phyloP scores from a whole-genome alignment of 495 filamentous ascomycete genomes.

The Penicillium chermesinum region DNA sequence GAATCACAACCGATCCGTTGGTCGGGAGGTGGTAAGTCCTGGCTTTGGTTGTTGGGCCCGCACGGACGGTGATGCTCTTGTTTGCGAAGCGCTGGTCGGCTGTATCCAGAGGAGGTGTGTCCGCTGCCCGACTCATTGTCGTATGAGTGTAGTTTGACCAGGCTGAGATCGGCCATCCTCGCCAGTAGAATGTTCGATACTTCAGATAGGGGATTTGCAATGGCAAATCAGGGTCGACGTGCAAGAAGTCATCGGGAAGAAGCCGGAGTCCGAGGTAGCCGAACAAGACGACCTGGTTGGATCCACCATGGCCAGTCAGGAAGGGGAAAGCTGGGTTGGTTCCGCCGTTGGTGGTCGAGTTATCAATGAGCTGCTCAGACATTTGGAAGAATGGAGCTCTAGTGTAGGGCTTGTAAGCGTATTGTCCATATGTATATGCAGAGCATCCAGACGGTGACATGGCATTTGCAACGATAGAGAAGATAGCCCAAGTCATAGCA shows the following conservation, averaged over 20 bases:
- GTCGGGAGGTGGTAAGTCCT: slow-evolving; percentile 46
- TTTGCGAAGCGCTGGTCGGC: slow-evolving; percentile 45
- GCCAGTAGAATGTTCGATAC: slow-evolving; percentile 67
- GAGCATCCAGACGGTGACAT: slow-evolving; percentile 58
- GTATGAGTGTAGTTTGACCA: slow-evolving; percentile 63
- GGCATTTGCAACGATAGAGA: slow-evolving; percentile 54
- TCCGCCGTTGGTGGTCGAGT: slow-evolving; percentile 59
- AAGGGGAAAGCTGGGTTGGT: slow-evolving; percentile 63
- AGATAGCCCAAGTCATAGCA: slow-evolving; percentile 65
- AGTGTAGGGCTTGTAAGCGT: slow-evolving; percentile 52
- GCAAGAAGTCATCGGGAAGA: slow-evolving; percentile 44
- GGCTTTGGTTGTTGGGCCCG: slow-evolving; percentile 32
- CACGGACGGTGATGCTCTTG: slow-evolving; percentile 46
- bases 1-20: slow-evolving; percentile 49
- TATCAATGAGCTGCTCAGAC: slow-evolving; percentile 66
- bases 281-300: slow-evolving; percentile 56
- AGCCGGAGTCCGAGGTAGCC: slow-evolving; percentile 59
- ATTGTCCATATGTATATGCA: slow-evolving; percentile 57
- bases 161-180: slow-evolving; percentile 59
- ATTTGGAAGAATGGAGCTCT: slow-evolving; percentile 50
- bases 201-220: slow-evolving; percentile 57
- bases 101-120: slow-evolving; percentile 30
- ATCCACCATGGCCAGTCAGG: slow-evolving; percentile 62
- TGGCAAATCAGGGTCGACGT: slow-evolving; percentile 55
- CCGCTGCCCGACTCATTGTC: slow-evolving; percentile 46